These are phyloP conservation scores for Leucocoprinus leucothites DNA, from an alignment of 768 basidiomycete genomes.

Conservation along the genomic window DNA sequence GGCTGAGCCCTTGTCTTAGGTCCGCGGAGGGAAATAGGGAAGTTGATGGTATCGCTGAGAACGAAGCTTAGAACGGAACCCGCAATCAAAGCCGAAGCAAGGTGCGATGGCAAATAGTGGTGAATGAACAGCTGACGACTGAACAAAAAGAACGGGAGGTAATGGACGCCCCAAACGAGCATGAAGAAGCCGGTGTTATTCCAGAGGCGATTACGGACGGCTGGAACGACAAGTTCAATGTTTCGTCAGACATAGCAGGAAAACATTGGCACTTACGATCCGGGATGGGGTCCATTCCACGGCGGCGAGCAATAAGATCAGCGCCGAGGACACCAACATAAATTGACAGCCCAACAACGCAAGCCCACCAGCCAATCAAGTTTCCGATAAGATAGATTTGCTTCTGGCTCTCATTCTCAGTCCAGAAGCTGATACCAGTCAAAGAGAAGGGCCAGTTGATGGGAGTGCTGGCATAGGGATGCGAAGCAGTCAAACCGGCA, in stretches of 20 bases:
- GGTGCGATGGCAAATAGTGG: constrained; percentile 96
- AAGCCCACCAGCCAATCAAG: constrained; percentile 92
- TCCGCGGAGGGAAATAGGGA: constrained; percentile 79
- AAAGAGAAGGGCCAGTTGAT: constrained; percentile 98
- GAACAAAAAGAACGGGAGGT: constrained; percentile 98
- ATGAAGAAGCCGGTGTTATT: constrained; percentile 97
- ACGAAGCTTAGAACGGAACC: constrained; percentile 91
- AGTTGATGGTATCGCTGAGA: constrained; percentile 87
- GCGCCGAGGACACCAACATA: constrained; percentile 89
- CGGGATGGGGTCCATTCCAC: constrained; percentile 82
- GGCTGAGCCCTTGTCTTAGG: constrained; percentile 57
- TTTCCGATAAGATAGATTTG: constrained; percentile 99
- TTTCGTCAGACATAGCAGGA: too few species aligned
- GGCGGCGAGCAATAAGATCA: constrained; percentile 83
- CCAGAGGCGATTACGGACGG: constrained; percentile 89
- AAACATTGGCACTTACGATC: constrained; percentile 58
- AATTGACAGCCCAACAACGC: constrained; percentile 80
- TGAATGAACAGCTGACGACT: constrained; percentile 95
- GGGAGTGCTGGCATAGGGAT: constrained; percentile 94
- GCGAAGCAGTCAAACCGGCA: constrained; percentile 95
- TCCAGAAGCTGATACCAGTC: constrained; percentile 99
- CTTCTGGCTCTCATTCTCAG: constrained; percentile 74
- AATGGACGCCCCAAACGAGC: constrained; percentile 92
- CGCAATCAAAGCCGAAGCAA: constrained; percentile 88
- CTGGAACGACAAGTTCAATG: constrained; percentile 36